Evolutionary conservation across 495 filamentous ascomycete genomes (phyloP), one percentile per base, ranked within the genome.

Genomic region (Hypoxylon subgilvum): DNA sequence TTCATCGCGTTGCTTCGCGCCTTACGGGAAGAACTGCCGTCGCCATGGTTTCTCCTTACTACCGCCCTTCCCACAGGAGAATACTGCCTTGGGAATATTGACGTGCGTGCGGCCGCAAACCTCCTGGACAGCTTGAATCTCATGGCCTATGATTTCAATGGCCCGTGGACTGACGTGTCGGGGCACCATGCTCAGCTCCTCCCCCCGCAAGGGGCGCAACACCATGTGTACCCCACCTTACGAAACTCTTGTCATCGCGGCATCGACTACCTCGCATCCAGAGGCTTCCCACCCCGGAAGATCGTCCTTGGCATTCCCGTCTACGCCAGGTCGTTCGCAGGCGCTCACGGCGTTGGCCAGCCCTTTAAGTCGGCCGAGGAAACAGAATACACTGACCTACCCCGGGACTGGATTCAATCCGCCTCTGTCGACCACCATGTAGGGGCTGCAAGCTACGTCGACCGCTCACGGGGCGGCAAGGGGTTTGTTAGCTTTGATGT

Each of bases 141-240:
- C n/a, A 94, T 92, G 90, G 78, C 84, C 4, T 94, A 92, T 61
- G 90, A 94, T 69, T 92, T 92, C 67, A 78, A 82, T 2, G 89
- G 89, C 0, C 80, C 88, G 1, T 92, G 90, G 90, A 79, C 81
- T 2, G 60, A 76, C 18, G 73, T 80, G 25, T 81, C 80, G 10
- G 89, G 87, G 4, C 86, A 92, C 65, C 89, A 92, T 17, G 84
- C 89, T 3, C 88, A 91, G 59, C 80, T 92, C 0, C 84, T 81
- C 54, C 67, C 43, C 52, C 65, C 38, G 4, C 44, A 52, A 3
- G 74, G 82, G 9, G 78, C 83, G 3, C 66, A 66, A 10, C 54
- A 63, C 1, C 72, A 73, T n/a, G 74, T 73, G 1, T 73, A 54
- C 31, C 61, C 68, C 0, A 44, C 40, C 1, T 51, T 70, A 3